Evolutionary conservation across 768 basidiomycete species (phyloP).

Genomic region (Pleurotus ostreatus): DNA sequence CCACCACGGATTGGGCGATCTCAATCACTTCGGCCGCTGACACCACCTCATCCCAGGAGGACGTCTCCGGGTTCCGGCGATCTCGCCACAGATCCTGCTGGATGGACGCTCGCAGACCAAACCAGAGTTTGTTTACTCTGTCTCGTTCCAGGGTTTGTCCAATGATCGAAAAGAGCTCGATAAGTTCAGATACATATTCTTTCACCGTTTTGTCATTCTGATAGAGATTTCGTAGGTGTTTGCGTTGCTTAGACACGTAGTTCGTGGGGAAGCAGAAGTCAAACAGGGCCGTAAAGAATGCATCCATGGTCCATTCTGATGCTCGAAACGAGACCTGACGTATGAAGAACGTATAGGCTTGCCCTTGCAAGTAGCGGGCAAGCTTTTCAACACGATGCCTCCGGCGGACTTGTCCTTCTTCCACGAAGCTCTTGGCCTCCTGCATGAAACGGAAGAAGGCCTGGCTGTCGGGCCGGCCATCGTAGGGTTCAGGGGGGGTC

Average conservation of each 20-base stretch:
- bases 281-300: constrained; percentile 30
- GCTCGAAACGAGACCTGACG: constrained; percentile 20
- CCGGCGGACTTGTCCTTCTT: constrained; percentile 13
- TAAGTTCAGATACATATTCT: constrained; percentile 27
- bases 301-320: constrained; percentile 20
- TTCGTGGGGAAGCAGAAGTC: constrained; percentile 32
- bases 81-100: no score
- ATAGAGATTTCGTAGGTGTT: constrained; percentile 15
- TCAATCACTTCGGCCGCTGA: no score
- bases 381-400: constrained; percentile 17
- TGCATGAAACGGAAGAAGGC: constrained; percentile 22
- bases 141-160: no score
- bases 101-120: no score
- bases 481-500: constrained; percentile 19
- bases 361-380: constrained; percentile 24
- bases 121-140: no score
- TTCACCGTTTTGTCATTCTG: constrained; percentile 24
- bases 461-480: constrained; percentile 18
- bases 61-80: no score
- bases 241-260: constrained; percentile 9
- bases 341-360: constrained; percentile 27
- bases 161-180: constrained; percentile 14
- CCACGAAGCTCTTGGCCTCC: constrained; percentile 18
- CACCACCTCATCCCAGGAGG: no score
- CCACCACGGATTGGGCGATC: no score